Evolutionary conservation across 768 basidiomycete species (phyloP).

Genomic region (Phylloporus sp.): DNA sequence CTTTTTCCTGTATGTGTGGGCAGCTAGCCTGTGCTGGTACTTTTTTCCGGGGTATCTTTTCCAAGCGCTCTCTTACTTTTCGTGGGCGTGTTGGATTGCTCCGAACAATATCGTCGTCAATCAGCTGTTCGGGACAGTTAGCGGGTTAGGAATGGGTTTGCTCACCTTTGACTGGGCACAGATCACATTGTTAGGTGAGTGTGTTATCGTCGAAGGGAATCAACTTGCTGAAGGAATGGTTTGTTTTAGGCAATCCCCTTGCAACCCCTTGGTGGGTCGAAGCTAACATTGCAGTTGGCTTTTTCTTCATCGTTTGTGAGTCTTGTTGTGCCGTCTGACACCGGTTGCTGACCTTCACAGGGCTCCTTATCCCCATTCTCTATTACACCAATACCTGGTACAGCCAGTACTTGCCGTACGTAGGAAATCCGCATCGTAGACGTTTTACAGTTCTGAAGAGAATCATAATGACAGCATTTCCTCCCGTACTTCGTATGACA

Average conservation of each 20-base stretch:
- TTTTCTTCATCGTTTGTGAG: conserved; percentile 65
- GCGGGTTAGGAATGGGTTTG: conserved; percentile 61
- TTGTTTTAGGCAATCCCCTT: conserved; percentile 42
- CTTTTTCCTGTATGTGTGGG: conserved; percentile 45
- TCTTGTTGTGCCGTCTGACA: conserved; percentile 38
- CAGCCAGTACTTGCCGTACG: conserved; percentile 51
- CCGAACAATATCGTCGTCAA: conserved; percentile 68
- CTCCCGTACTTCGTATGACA: conserved; percentile 61
- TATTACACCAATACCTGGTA: conserved; percentile 69
- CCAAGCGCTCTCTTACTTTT: conserved; percentile 57
- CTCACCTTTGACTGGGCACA: conserved; percentile 82
- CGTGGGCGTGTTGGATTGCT: conserved; percentile 61
- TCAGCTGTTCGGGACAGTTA: conserved; percentile 63
- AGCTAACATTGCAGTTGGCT: conserved; percentile 59
- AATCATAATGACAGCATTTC: conserved; percentile 44
- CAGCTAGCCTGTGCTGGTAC: conserved; percentile 39
- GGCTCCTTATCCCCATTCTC: conserved; percentile 56
- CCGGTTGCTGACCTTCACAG: conserved; percentile 45
- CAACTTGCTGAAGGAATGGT: not conserved
- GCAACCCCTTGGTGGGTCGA: conserved; percentile 83
- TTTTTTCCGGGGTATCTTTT: conserved; percentile 73
- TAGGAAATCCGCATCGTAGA: not conserved
- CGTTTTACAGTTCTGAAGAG: not conserved
- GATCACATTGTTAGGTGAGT: conserved; percentile 36
- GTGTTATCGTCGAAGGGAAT: not conserved